Base-by-base conservation (phyloP, 495 filamentous ascomycete species). In the Apodospora peruviana region DNA sequence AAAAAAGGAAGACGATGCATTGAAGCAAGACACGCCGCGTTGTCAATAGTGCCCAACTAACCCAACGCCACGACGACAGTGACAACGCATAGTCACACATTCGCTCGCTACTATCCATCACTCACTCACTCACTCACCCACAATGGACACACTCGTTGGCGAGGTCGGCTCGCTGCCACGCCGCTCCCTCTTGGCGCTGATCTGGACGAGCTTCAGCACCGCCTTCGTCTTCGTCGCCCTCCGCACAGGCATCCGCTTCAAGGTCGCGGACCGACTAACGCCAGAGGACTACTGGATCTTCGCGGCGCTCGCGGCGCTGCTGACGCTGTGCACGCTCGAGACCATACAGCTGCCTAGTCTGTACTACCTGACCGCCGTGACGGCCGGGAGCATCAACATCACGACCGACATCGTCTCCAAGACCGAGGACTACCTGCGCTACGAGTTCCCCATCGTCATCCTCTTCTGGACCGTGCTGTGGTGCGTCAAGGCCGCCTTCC, bases 391-490 rank as follows among this genome's bases (percentile, higher is more conserved):
- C 24, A 58, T 70, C 34, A 54, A 64, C 0, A 35, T 62, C 35
- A 51, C 53, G 37, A 52, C 38, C 21, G 42, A 50, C n/a, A 39
- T 66, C 40, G 59, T 64, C 34, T 35, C 46, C 24, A 20, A 53
- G 9, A 53, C 49, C 16, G 59, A 61, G 41, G 29, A 55, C 11
- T 73, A 72, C 46, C 56, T 68, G 27, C 52, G 55, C 24, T 69
- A 57, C 41, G 61, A 71, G 56, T 74, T 76, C 45, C 60, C 68
- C 36, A 71, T 74, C 49, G 68, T 69, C 45, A 61, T 71, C 22
- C 52, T 76, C 22, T 77, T 74, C 59, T 77, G 74, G 74, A 67
- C 58, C 2, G 59, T 72, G 7, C 56, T 77, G 5, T 74, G 71
- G 69, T 60, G 60, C 19, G 69, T 77, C 46, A 75, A 77, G 58